Percentiles rank a stretch among this genome's conserved stretches.
phyloP scores from a whole-genome alignment of 495 filamentous ascomycete genomes.

The Letharia columbiana region DNA sequence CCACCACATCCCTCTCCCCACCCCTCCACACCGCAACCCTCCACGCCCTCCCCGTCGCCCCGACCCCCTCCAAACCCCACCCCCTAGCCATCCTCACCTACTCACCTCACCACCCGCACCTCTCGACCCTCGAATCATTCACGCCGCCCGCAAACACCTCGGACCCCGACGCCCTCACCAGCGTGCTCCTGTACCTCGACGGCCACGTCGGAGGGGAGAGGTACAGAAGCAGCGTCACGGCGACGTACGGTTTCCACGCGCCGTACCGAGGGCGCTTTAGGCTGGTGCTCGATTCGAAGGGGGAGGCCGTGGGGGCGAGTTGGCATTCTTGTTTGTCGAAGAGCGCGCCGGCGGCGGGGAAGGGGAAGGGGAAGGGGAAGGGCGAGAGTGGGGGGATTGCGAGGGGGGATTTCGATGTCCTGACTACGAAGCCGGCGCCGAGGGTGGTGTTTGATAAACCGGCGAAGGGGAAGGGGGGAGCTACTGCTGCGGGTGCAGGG shows the following conservation, averaged over 20 bases:
- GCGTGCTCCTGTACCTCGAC: slow-evolving; percentile 1
- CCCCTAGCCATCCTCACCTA: slow-evolving; percentile 24
- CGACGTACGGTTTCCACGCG: slow-evolving; percentile 10
- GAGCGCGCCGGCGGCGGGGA: neutral
- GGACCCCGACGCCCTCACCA: neutral
- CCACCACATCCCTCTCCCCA: slow-evolving; percentile 7
- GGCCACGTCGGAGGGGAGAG: neutral
- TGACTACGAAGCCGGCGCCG: slow-evolving; percentile 5
- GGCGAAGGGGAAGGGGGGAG: neutral
- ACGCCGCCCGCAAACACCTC: slow-evolving; percentile 15
- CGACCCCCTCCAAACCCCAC: slow-evolving; percentile 2
- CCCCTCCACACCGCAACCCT: slow-evolving; percentile 10
- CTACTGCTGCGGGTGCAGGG: neutral
- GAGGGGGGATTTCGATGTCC: slow-evolving; percentile 21
- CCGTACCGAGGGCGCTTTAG: slow-evolving; percentile 17
- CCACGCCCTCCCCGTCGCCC: slow-evolving; percentile 14
- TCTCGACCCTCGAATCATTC: slow-evolving; percentile 11
- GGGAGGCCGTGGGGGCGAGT: slow-evolving; percentile 1
- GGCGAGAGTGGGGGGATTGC: neutral
- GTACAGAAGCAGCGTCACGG: slow-evolving; percentile 11
- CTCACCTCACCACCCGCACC: slow-evolving; percentile 18
- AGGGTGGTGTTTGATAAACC: slow-evolving; percentile 15
- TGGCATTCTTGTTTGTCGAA: neutral
- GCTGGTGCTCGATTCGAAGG: slow-evolving; percentile 4
- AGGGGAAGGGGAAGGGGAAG: neutral